Evolutionary conservation across 164 flowering plant genomes (phyloP).

Genomic region (Akebia trifoliata): DNA sequence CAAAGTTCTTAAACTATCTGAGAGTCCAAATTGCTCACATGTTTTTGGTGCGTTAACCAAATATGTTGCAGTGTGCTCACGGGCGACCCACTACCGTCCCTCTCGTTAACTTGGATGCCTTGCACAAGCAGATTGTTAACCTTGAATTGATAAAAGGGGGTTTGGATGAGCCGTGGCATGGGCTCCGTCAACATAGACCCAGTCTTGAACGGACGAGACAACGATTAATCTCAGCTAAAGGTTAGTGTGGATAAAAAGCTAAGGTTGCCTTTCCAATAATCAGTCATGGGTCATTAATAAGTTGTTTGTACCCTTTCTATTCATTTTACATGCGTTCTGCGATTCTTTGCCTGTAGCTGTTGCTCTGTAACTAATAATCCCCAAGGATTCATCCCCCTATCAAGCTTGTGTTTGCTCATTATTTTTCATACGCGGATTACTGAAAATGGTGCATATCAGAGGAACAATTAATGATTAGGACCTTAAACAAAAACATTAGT

Average conservation of each 20-base stretch:
- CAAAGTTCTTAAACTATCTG: background rate
- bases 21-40: background rate
- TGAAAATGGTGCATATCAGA: too few species aligned
- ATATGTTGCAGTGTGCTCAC: slow-evolving; percentile 86
- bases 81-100: slow-evolving; percentile 96
- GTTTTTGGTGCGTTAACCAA: background rate
- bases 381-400: too few species aligned
- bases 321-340: too few species aligned
- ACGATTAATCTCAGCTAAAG: slow-evolving; percentile 36
- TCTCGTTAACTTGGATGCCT: slow-evolving; percentile 63
- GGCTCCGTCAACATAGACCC: slow-evolving; percentile 42
- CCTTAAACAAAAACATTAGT: too few species aligned
- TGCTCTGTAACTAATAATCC: too few species aligned
- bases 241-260: slow-evolving; percentile 8
- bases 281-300: too few species aligned
- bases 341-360: too few species aligned
- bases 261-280: background rate
- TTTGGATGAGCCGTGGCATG: slow-evolving; percentile 55
- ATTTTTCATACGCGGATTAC: too few species aligned
- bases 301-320: too few species aligned
- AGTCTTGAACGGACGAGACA: slow-evolving; percentile 47
- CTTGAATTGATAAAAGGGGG: slow-evolving; percentile 24
- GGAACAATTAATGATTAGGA: too few species aligned
- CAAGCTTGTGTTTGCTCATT: too few species aligned
- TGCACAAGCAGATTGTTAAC: slow-evolving; percentile 65